phyloP scores from a whole-genome alignment of 306 rosid species.

The Argentina anserina region DNA sequence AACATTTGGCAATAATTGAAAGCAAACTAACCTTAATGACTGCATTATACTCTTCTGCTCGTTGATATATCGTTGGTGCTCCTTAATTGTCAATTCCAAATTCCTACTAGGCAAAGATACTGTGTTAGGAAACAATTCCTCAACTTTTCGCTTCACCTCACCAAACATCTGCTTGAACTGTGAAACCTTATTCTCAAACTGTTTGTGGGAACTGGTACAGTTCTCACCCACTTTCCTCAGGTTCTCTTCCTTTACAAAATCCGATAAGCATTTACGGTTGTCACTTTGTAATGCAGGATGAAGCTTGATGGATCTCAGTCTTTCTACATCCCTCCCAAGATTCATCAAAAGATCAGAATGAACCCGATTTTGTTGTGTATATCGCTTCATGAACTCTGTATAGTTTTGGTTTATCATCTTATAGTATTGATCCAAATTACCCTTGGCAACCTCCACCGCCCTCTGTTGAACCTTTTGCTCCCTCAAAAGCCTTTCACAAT shows the following conservation, averaged over 20 bases:
- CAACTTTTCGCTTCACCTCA: constrained; percentile 66
- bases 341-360: constrained; percentile 84
- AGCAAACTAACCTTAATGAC: constrained; percentile 66
- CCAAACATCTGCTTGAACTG: constrained; percentile 70
- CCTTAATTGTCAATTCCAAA: constrained; percentile 58
- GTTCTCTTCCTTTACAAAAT: constrained; percentile 89
- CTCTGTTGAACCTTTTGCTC: constrained; percentile 92
- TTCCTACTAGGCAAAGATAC: constrained; percentile 38
- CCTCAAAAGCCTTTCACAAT: constrained; percentile 71
- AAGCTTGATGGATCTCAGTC: constrained; percentile 62
- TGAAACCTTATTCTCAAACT: constrained; percentile 84
- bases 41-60: constrained; percentile 94
- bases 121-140: constrained; percentile 61
- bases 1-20: constrained; percentile 6
- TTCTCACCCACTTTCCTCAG: constrained; percentile 74
- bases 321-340: constrained; percentile 71
- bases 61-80: constrained; percentile 51
- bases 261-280: constrained; percentile 63
- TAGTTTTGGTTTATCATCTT: constrained; percentile 70
- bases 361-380: constrained; percentile 56
- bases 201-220: constrained; percentile 74
- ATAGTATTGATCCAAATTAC: constrained; percentile 83
- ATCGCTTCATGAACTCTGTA: constrained; percentile 83
- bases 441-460: constrained; percentile 83
- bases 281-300: constrained; percentile 72